Conservation (phyloP, 768 basidiomycete genomes). For the Rhizopogon roseolus region DNA sequence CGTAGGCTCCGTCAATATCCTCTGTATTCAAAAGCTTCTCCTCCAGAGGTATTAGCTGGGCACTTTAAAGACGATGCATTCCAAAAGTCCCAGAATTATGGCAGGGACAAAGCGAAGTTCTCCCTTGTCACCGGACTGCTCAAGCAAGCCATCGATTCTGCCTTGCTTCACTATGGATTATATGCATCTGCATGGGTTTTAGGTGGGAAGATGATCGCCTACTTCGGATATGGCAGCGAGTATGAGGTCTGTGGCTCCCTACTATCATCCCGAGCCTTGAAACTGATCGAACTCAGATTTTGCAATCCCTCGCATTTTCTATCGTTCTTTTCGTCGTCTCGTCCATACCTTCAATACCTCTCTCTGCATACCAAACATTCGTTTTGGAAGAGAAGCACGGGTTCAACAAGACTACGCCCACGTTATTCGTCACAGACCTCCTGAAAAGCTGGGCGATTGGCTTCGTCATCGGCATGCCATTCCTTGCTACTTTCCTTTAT, state of each 20-base stretch:
- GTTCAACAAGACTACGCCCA: constrained; percentile 90
- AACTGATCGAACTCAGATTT: constrained; percentile 47
- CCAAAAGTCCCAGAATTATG: constrained; percentile 88
- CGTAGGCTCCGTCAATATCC: constrained; percentile 77
- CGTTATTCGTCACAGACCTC: constrained; percentile 72
- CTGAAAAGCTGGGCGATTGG: constrained; percentile 76
- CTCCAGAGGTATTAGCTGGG: constrained; percentile 61
- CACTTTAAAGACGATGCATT: constrained; percentile 73
- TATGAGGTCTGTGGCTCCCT: constrained; percentile 52
- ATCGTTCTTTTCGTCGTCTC: constrained; percentile 62
- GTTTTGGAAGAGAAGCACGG: constrained; percentile 93
- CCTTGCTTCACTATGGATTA: constrained; percentile 68
- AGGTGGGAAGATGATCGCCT: constrained; percentile 47
- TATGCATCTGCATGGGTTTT: constrained; percentile 80
- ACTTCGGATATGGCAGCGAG: constrained; percentile 59
- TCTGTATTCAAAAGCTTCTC: constrained; percentile 69
- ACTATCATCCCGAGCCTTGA: background rate
- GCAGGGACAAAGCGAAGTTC: constrained; percentile 85
- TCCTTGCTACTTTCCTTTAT: constrained; percentile 81
- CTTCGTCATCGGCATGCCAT: constrained; percentile 73
- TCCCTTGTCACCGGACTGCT: constrained; percentile 69
- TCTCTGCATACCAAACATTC: constrained; percentile 84
- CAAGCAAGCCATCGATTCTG: constrained; percentile 67
- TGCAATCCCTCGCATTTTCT: constrained; percentile 77
- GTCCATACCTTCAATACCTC: constrained; percentile 66